These are phyloP conservation scores for Fusarium udum DNA, from an alignment of 2,329 filamentous ascomycete species.

Conservation along the genomic window DNA sequence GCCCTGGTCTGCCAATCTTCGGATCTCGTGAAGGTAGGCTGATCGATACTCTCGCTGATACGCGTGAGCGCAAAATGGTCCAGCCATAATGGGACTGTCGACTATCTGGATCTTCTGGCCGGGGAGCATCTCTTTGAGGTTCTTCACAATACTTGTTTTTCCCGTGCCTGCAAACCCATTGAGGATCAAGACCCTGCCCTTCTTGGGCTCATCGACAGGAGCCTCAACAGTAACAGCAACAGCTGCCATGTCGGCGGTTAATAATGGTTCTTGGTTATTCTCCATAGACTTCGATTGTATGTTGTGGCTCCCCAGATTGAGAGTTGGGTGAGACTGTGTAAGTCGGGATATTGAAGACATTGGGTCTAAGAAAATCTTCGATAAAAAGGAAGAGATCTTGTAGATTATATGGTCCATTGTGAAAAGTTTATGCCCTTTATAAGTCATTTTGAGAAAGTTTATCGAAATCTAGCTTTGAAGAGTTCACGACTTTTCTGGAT, in stretches of 20 bases:
- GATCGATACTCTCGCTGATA: neutral
- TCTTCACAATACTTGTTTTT: constrained; percentile 1
- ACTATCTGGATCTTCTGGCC: neutral
- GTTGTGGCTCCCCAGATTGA: neutral
- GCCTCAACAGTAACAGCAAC: neutral
- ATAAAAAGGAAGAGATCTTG: neutral
- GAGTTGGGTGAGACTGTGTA: neutral
- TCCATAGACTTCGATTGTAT: neutral
- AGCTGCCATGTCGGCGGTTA: neutral
- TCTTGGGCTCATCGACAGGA: neutral
- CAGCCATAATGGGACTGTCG: constrained; percentile 15
- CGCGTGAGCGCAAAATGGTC: neutral
- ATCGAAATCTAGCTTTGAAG: neutral
- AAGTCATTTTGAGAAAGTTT: neutral
- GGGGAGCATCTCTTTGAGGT: neutral
- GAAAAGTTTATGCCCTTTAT: neutral
- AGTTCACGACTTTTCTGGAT: neutral
- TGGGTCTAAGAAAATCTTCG: neutral
- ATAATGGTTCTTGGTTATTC: neutral
- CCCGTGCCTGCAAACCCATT: constrained; percentile 9
- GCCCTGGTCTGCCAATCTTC: constrained; percentile 3
- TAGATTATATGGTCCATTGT: neutral
- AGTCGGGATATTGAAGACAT: neutral
- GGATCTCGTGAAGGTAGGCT: constrained; percentile 21
- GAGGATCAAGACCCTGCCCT: constrained; percentile 22